Percentiles rank a stretch among this genome's conserved stretches.
Evolutionary conservation across 352 stramenopile genomes (phyloP).

Genomic region (Phytopythium vexans): DNA sequence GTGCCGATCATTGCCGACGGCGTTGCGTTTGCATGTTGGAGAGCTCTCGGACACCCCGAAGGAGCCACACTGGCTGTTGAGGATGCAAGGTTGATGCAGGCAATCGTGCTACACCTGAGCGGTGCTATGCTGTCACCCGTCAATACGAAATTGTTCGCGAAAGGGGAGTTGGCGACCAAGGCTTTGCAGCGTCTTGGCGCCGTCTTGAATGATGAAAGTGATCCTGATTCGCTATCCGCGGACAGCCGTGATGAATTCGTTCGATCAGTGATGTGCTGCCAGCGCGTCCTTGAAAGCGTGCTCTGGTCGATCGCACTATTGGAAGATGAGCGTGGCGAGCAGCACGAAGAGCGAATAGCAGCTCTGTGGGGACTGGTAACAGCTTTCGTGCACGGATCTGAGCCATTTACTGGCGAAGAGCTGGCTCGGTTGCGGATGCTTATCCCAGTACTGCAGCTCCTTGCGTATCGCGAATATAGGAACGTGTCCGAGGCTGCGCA

Average conservation of each 20-base stretch:
- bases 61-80: constrained; percentile 2
- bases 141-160: too few species aligned
- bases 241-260: not conserved
- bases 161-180: too few species aligned
- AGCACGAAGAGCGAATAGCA: constrained; percentile 5
- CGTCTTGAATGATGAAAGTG: too few species aligned
- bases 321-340: not conserved
- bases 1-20: constrained; percentile 19
- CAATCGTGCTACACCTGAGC: constrained; percentile 20
- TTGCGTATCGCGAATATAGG: constrained; percentile 43
- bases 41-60: constrained; percentile 3
- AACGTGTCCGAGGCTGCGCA: constrained; percentile 14
- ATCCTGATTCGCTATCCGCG: too few species aligned
- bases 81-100: constrained; percentile 15
- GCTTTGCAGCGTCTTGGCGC: too few species aligned
- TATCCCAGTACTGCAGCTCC: constrained; percentile 53
- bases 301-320: constrained; percentile 15
- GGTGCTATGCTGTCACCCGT: not conserved
- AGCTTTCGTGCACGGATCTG: constrained; percentile 10
- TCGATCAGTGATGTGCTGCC: not conserved
- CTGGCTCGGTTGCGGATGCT: constrained; percentile 18
- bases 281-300: constrained; percentile 17
- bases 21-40: constrained; percentile 25
- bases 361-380: constrained; percentile 28
- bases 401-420: constrained; percentile 8